Evolutionary conservation across 2,329 filamentous ascomycete species (phyloP).

Genomic region (Simplicillium sp.): DNA sequence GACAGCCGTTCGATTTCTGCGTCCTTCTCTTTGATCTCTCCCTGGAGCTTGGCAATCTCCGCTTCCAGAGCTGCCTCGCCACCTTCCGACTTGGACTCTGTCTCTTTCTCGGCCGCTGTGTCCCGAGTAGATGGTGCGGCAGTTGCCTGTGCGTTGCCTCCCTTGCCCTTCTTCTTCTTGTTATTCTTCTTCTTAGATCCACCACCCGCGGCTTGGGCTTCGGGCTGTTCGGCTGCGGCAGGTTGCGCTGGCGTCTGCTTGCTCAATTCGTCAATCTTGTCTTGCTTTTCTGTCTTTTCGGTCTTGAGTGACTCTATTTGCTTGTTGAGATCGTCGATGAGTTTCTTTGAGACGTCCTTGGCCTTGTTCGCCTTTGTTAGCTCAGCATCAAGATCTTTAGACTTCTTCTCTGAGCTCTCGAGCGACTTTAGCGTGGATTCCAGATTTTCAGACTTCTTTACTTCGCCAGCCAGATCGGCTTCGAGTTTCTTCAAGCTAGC

Average conservation of each 20-base stretch:
- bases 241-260: constrained; percentile 29
- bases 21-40: constrained; percentile 55
- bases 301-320: constrained; percentile 26
- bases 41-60: constrained; percentile 40
- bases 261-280: constrained; percentile 28
- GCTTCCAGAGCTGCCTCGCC: constrained; percentile 31
- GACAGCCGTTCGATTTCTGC: constrained; percentile 62
- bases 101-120: constrained; percentile 21
- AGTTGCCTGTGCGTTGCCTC: constrained; percentile 30
- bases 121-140: constrained; percentile 24
- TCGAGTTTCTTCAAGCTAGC: constrained; percentile 35
- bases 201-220: constrained; percentile 15
- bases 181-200: constrained; percentile 59
- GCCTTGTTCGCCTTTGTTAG: constrained; percentile 27
- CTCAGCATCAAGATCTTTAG: constrained; percentile 28
- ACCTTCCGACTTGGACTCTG: constrained; percentile 17
- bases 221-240: constrained; percentile 12
- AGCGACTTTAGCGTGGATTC: constrained; percentile 26
- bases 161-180: constrained; percentile 85
- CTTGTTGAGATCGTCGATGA: constrained; percentile 24
- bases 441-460: constrained; percentile 19
- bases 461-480: constrained; percentile 22
- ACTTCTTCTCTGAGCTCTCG: constrained; percentile 22
- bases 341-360: constrained; percentile 30
- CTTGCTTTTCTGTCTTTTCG: constrained; percentile 20